These are phyloP conservation scores for Cryphonectria radicalis DNA, from an alignment of 2,329 filamentous ascomycete species.

Conservation along the genomic window DNA sequence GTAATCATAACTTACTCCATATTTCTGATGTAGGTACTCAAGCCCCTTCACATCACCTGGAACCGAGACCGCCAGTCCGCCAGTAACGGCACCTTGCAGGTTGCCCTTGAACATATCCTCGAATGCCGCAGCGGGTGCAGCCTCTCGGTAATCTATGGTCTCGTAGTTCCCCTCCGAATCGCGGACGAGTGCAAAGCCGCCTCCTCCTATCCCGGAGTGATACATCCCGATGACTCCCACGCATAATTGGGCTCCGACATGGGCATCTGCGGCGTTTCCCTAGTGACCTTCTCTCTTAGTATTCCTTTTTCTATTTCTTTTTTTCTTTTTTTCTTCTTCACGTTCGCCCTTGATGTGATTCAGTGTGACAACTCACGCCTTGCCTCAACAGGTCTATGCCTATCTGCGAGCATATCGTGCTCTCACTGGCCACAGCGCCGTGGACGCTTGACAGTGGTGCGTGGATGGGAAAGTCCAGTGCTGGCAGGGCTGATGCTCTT, in stretches of 20 bases:
- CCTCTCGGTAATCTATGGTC: constrained; percentile 87
- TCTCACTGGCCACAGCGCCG: constrained; percentile 75
- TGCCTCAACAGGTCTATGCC: constrained; percentile 64
- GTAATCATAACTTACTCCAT: constrained; percentile 55
- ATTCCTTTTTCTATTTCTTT: neutral
- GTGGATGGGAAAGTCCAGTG: constrained; percentile 13
- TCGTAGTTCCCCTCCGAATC: constrained; percentile 76
- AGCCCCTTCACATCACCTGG: constrained; percentile 80
- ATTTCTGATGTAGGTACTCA: constrained; percentile 75
- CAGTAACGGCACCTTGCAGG: constrained; percentile 65
- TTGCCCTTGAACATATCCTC: constrained; percentile 86
- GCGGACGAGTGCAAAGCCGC: constrained; percentile 86
- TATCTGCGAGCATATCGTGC: constrained; percentile 68
- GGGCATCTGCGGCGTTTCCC: constrained; percentile 78
- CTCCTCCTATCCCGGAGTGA: constrained; percentile 83
- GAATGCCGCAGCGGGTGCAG: constrained; percentile 78
- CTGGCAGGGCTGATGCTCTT: constrained; percentile 17
- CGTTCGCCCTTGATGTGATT: neutral
- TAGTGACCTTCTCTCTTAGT: constrained; percentile 33
- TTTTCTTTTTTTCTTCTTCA: too few relatives aligned
- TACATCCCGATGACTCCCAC: constrained; percentile 78
- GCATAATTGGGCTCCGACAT: constrained; percentile 75
- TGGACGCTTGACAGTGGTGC: constrained; percentile 25
- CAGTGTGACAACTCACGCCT: constrained; percentile 48
- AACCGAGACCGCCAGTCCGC: constrained; percentile 73